Evolutionary conservation across 345 rosid genomes (phyloP).

Genomic region (Aegle marmelos): DNA sequence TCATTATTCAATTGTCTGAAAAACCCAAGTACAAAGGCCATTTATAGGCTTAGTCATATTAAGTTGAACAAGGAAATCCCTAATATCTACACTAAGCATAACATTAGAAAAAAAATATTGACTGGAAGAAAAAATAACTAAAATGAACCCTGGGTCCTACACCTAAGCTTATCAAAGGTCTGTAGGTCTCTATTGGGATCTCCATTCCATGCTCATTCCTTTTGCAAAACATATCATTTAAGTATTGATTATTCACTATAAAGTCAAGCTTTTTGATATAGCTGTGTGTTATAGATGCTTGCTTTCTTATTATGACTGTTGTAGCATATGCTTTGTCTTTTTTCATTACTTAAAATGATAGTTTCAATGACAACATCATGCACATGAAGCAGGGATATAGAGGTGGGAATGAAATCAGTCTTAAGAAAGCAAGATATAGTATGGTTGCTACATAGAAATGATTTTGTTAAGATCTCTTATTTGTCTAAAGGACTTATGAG

Average conservation of each 20-base stretch:
- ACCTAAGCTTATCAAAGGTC: not conserved
- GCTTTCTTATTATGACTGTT: too few species aligned
- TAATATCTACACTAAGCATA: not conserved
- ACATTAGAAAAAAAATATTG: not conserved
- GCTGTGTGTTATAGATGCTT: not conserved
- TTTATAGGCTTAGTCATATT: not conserved
- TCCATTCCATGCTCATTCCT: not conserved
- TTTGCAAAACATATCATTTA: not conserved
- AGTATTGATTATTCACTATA: not conserved
- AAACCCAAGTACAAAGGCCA: not conserved
- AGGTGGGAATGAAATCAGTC: not conserved
- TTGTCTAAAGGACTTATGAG: not conserved
- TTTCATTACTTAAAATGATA: too few species aligned
- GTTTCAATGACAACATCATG: not conserved
- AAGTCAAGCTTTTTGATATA: not conserved
- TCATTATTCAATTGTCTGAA: not conserved
- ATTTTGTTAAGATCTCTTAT: not conserved
- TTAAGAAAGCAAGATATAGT: not conserved
- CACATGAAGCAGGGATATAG: not conserved
- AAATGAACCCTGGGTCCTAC: not conserved
- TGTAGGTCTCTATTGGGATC: not conserved
- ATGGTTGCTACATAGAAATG: not conserved
- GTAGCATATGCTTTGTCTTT: too few species aligned
- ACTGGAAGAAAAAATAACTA: not conserved
- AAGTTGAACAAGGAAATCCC: not conserved